Evolutionary conservation across 768 basidiomycete genomes (phyloP).

Genomic region (Naganishia friedmannii): DNA sequence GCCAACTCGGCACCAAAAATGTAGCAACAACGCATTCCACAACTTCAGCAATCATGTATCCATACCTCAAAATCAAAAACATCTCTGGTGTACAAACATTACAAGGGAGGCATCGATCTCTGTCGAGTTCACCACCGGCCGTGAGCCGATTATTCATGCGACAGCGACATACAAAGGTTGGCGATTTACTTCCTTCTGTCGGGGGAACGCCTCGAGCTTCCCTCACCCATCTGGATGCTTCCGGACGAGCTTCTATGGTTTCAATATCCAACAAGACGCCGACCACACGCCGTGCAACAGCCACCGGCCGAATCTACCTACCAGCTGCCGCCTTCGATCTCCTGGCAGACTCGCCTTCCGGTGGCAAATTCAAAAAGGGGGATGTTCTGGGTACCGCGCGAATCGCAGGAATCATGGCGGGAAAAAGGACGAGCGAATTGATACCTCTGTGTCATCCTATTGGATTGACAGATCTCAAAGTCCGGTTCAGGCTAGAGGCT

Average conservation of each 20-base stretch:
- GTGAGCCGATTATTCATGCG: no score
- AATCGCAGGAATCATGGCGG: conserved; percentile 80
- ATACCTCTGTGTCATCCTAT: conserved; percentile 87
- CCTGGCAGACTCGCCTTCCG: conserved; percentile 56
- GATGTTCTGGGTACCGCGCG: conserved; percentile 56
- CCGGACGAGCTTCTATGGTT: conserved; percentile 79
- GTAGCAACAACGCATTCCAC: background rate
- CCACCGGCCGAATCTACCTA: conserved; percentile 69
- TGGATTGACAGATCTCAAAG: conserved; percentile 66
- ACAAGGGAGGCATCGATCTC: background rate
- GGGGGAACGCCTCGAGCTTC: background rate
- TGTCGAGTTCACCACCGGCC: background rate
- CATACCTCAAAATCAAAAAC: background rate
- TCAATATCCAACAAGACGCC: conserved; percentile 65
- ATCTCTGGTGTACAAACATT: background rate
- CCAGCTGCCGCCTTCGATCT: conserved; percentile 66
- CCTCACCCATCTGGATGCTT: conserved; percentile 71
- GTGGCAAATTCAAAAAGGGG: conserved; percentile 42
- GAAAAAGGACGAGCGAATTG: conserved; percentile 75
- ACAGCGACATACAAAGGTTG: background rate
- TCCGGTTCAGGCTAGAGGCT: conserved; percentile 58
- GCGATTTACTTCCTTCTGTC: background rate
- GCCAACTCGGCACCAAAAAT: background rate
- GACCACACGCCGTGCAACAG: conserved; percentile 69
- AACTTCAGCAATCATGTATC: conserved; percentile 8